Percentiles rank a stretch among this genome's conserved stretches.
phyloP scores from a whole-genome alignment of 2,329 filamentous ascomycete genomes.

The Myriangium duriaei region DNA sequence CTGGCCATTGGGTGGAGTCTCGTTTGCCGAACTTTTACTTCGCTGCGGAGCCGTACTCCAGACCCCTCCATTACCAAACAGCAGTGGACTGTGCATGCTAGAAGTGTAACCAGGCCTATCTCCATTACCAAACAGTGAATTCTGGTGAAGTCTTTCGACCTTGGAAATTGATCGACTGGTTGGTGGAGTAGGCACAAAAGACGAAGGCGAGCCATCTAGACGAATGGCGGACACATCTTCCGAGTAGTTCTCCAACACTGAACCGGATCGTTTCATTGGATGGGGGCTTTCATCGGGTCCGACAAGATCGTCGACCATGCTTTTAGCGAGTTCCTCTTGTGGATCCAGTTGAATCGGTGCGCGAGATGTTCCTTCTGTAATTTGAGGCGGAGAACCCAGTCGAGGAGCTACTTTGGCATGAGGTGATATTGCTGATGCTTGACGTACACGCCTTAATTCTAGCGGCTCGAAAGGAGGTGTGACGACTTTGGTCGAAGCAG shows the following conservation, averaged over 20 bases:
- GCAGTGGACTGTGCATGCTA: slow-evolving; percentile 28
- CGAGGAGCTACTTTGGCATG: neutral
- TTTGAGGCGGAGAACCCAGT: neutral
- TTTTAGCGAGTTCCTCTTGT: slow-evolving; percentile 37
- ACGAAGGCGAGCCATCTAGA: slow-evolving; percentile 7
- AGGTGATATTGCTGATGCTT: neutral
- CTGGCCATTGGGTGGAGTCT: slow-evolving; percentile 13
- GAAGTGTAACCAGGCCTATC: slow-evolving; percentile 19
- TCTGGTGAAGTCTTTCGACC: slow-evolving; percentile 12
- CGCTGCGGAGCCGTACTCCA: slow-evolving; percentile 20
- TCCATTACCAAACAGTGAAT: slow-evolving; percentile 12
- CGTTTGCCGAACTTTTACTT: slow-evolving; percentile 8
- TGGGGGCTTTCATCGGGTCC: slow-evolving; percentile 31
- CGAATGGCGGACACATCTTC: slow-evolving; percentile 1
- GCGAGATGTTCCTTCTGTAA: neutral
- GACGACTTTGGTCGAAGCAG: no score
- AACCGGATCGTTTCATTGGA: neutral
- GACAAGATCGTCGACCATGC: slow-evolving; percentile 47
- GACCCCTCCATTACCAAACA: slow-evolving; percentile 28
- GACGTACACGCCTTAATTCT: no score
- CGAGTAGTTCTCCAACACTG: neutral
- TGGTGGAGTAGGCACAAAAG: slow-evolving; percentile 14
- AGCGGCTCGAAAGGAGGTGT: no score
- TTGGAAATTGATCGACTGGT: slow-evolving; percentile 14
- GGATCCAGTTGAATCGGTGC: slow-evolving; percentile 1